Evolutionary conservation across 164 flowering plant genomes (phyloP), one percentile per base, ranked within the genome.

Genomic region (Macadamia tetraphylla): DNA sequence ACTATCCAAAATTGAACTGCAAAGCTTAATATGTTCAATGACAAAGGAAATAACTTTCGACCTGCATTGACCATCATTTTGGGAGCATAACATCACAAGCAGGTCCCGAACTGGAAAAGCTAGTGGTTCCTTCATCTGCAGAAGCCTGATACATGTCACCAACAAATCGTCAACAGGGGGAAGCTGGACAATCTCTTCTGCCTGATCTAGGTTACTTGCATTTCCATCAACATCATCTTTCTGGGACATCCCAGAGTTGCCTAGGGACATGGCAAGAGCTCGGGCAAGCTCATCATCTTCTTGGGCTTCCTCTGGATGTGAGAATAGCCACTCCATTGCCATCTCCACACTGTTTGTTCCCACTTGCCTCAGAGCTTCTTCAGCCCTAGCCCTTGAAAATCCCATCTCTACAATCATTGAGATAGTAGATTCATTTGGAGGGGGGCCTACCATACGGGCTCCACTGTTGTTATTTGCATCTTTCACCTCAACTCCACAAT

Each of bases 211-310:
- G 44, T 52, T 73, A 69, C 15, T 71, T 40, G 77, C 85, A 82
- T 51, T 73, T 51, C 80, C 70, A 65, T 14, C 84, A 61, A 80
- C 82, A 75, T 87, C 91, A 60, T 86, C 91, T 67, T 87, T 84
- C 35, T 81, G 23, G 2, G 87, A 86, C 59, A 86, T 55, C 58
- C 82, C 91, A 65, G 96, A 80, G 68, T 81, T 87, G 46, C 99
- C 98, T 29, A 95, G 87, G 18, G 99, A 95, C 90, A 95, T 84
- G 60, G 98, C 99, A 79, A 92, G 97, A 46, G 99, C 99, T 71
- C 98, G 98, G 70, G 99, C 98, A 78, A 95, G 97, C 76, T 95
- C 99, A 81, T 92, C 99, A 75, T 92, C 98, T 79, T 95, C 99
- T 81, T 80, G 97, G 53, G 68, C 70, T 72, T 95, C 99, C 78